A percentile compares a stretch with the other conserved stretches of the same genome.
Conservation (phyloP, 768 basidiomycete species). For the Chalciporus sphaerocephalus region DNA sequence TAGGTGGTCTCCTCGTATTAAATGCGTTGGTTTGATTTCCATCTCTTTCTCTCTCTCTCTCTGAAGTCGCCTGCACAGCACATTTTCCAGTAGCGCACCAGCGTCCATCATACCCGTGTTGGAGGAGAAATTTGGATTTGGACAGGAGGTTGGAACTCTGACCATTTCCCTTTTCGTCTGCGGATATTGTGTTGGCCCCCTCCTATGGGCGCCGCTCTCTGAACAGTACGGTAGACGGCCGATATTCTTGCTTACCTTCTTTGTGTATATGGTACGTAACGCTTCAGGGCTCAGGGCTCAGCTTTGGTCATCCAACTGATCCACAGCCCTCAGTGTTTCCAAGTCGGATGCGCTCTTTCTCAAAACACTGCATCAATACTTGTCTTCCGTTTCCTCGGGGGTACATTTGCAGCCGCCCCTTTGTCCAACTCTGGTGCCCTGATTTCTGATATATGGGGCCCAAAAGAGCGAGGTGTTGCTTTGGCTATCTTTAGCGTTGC, state of each 20-base stretch:
- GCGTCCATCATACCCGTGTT: conserved; percentile 45
- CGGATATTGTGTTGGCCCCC: conserved; percentile 65
- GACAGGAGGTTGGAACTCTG: conserved; percentile 47
- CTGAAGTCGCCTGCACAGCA: conserved; percentile 34
- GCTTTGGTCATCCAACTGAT: not conserved
- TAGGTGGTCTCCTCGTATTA: conserved; percentile 47
- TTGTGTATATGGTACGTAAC: conserved; percentile 47
- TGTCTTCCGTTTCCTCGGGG: conserved; percentile 66
- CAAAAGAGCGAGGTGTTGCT: conserved; percentile 57
- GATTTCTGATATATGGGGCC: conserved; percentile 62
- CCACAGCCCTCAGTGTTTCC: conserved; percentile 43
- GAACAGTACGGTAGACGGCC: conserved; percentile 57
- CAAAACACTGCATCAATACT: conserved; percentile 61
- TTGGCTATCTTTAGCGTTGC: conserved; percentile 60
- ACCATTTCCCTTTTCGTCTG: conserved; percentile 60
- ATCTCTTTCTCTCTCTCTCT: not conserved
- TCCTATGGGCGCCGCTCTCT: conserved; percentile 55
- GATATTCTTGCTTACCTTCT: conserved; percentile 52
- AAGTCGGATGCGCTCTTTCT: conserved; percentile 59
- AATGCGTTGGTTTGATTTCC: conserved; percentile 40
- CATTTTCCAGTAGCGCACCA: conserved; percentile 60
- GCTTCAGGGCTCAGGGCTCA: not conserved
- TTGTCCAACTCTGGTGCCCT: conserved; percentile 61
- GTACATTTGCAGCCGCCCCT: conserved; percentile 64
- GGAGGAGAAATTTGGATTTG: conserved; percentile 45